These are phyloP conservation scores for Mortierella sp. DNA, from an alignment of 371 early-diverging fungal genomes.

Conservation along the genomic window DNA sequence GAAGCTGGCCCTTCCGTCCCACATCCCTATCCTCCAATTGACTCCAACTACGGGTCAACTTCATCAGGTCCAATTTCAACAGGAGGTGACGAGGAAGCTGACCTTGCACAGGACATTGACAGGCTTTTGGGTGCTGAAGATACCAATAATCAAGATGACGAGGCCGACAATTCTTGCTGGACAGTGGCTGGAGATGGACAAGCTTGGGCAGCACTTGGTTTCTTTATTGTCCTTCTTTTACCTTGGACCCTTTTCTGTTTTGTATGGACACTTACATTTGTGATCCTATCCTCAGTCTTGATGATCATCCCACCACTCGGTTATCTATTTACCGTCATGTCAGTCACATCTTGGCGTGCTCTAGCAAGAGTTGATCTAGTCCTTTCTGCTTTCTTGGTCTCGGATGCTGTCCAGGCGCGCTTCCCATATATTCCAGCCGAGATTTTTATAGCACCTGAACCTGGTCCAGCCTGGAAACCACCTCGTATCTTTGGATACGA, in stretches of 20 bases:
- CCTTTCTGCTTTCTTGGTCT: conserved; percentile 31
- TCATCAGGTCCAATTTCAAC: conserved; percentile 31
- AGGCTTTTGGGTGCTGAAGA: conserved; percentile 19
- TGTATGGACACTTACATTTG: conserved; percentile 22
- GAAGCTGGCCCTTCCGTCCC: conserved; percentile 10
- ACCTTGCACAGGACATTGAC: conserved; percentile 28
- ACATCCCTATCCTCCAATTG: conserved; percentile 5
- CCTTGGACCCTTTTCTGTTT: conserved; percentile 51
- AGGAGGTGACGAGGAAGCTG: conserved; percentile 17
- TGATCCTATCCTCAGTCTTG: conserved; percentile 8
- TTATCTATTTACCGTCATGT: conserved; percentile 25
- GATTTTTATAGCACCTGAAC: conserved; percentile 34
- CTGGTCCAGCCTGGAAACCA: conserved; percentile 29
- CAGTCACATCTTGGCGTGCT: conserved; percentile 45
- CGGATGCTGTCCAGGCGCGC: conserved; percentile 14
- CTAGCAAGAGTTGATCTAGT: conserved; percentile 38
- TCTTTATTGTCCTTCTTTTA: conserved; percentile 27
- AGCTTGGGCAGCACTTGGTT: conserved; percentile 33
- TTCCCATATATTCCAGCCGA: conserved; percentile 21
- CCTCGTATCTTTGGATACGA: conserved; percentile 31
- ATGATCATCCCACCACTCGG: conserved; percentile 51
- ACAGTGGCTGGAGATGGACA: conserved; percentile 25
- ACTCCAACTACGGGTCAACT: conserved; percentile 17
- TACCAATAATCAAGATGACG: conserved; percentile 4
- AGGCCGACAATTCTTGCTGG: conserved; percentile 28